Evolutionary conservation across 148 eudicot genomes (phyloP).

Genomic region (Vaccinium myrtillus): DNA sequence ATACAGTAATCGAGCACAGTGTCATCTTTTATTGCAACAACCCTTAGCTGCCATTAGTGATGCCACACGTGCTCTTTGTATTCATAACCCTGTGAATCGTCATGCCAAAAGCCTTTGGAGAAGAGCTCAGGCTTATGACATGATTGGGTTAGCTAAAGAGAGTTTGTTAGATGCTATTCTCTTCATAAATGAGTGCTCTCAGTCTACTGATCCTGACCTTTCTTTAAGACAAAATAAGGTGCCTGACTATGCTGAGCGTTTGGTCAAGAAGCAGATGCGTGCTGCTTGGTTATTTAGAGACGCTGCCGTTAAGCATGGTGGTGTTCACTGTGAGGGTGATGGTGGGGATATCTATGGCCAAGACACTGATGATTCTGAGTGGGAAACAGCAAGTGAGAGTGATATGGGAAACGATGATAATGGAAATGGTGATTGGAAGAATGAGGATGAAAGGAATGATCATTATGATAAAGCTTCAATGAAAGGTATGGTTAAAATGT

Average conservation of each 20-base stretch:
- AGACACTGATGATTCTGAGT: slow-evolving; percentile 91
- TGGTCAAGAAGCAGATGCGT: slow-evolving; percentile 97
- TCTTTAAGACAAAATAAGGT: slow-evolving; percentile 88
- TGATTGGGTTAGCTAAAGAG: slow-evolving; percentile 94
- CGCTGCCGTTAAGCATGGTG: slow-evolving; percentile 93
- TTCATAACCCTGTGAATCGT: slow-evolving; percentile 85
- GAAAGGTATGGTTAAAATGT: slow-evolving; percentile 42
- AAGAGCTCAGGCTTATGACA: slow-evolving; percentile 98
- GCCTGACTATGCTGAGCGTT: slow-evolving; percentile 94
- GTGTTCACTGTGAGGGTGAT: slow-evolving; percentile 78
- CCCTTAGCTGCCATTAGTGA: slow-evolving; percentile 89
- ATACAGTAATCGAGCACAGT: slow-evolving; percentile 93
- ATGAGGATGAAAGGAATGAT: slow-evolving; percentile 63
- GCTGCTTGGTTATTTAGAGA: slow-evolving; percentile 95
- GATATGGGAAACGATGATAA: slow-evolving; percentile 74
- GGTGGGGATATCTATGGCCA: slow-evolving; percentile 65
- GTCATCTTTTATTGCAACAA: slow-evolving; percentile 82
- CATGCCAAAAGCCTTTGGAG: slow-evolving; percentile 99
- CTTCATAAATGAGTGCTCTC: slow-evolving; percentile 88
- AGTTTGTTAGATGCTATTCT: slow-evolving; percentile 94
- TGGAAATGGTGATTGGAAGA: slow-evolving; percentile 68
- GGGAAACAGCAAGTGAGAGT: slow-evolving; percentile 99
- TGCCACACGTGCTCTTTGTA: slow-evolving; percentile 89
- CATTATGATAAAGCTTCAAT: slow-evolving; percentile 48
- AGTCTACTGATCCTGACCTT: slow-evolving; percentile 85